Evolutionary conservation across 441 rosid species (phyloP).

Genomic region (Corymbia calophylla): DNA sequence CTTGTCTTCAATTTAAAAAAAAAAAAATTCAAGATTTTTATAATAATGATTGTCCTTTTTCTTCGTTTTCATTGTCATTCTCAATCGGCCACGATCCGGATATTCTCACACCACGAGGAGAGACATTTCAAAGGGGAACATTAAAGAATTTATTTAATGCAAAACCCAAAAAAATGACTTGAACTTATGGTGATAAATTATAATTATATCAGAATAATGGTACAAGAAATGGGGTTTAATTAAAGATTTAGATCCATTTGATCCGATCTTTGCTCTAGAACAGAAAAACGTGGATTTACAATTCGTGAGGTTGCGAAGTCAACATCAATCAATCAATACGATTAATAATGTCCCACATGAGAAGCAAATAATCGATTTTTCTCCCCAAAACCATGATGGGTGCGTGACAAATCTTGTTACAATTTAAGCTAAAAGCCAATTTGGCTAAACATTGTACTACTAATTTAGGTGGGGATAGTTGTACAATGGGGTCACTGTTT

Average conservation of each 20-base stretch:
- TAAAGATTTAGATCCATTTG: neutral
- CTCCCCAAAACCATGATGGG: neutral
- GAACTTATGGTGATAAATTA: neutral
- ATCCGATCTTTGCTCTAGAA: neutral
- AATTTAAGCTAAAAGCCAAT: neutral
- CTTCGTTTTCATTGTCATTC: neutral
- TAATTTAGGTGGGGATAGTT: neutral
- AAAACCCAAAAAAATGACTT: neutral
- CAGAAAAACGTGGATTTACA: neutral
- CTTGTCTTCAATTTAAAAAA: fast-evolving
- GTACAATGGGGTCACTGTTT: neutral
- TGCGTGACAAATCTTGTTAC: neutral
- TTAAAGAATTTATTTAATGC: neutral
- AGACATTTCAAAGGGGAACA: neutral
- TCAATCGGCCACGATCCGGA: neutral
- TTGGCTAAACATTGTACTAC: fast-evolving
- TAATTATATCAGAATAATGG: neutral
- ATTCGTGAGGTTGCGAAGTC: neutral
- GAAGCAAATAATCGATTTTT: neutral
- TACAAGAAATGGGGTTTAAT: neutral
- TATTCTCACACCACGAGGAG: neutral
- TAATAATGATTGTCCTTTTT: neutral
- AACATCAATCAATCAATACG: neutral
- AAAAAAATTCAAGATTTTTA: neutral
- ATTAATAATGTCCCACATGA: neutral